Evolutionary conservation across 73 alveolate genomes (phyloP).

Genomic region (Stentor roeselii): DNA sequence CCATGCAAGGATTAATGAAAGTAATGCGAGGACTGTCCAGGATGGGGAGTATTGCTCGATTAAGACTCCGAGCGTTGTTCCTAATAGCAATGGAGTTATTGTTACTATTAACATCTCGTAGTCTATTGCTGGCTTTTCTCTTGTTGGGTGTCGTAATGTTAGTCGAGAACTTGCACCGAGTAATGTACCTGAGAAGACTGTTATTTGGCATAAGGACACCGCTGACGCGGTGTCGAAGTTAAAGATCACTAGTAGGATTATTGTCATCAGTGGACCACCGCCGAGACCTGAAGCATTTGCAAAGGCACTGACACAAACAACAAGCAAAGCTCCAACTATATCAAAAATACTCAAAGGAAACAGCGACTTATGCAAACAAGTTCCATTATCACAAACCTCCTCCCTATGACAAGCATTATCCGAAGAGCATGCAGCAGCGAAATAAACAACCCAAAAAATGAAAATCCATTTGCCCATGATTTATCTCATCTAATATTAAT

Average conservation of each 20-base stretch:
- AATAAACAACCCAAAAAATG: background rate
- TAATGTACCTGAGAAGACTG: conserved; percentile 10
- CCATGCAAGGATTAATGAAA: background rate
- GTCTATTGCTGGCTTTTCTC: background rate
- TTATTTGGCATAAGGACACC: conserved; percentile 4
- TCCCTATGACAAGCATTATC: background rate
- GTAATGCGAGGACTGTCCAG: background rate
- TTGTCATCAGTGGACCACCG: background rate
- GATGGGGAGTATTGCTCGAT: background rate
- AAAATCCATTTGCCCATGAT: background rate
- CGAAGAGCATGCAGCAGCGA: background rate
- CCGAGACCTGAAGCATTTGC: conserved; percentile 26
- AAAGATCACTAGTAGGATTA: background rate
- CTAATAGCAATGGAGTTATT: conserved; percentile 11
- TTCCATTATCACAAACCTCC: background rate
- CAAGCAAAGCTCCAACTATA: background rate
- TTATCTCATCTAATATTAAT: conserved; percentile 12
- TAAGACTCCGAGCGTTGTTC: conserved; percentile 10
- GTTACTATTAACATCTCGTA: background rate
- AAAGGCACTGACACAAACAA: conserved; percentile 8
- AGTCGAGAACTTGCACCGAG: background rate
- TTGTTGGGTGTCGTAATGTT: conserved; percentile 12
- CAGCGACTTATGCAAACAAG: background rate
- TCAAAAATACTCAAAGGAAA: background rate
- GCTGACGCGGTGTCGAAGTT: background rate